phyloP scores from a whole-genome alignment of 805 yeast species.

The Soucietia sequanensis region DNA sequence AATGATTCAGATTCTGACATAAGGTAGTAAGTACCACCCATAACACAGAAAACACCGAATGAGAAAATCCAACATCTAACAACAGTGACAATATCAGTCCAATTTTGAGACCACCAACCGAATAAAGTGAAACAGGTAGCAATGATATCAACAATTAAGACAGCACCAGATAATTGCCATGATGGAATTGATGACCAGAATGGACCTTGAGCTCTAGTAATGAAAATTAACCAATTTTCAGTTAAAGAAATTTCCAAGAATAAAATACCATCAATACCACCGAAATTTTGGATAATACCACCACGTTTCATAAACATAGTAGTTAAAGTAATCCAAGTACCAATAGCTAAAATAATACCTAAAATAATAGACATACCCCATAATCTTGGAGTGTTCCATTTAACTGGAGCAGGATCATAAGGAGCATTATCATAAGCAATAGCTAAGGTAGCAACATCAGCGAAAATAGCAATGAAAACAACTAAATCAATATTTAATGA shows the following conservation, averaged over 20 bases:
- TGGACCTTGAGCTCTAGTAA: conserved; percentile 96
- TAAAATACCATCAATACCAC: conserved; percentile 89
- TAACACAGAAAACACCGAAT: conserved; percentile 93
- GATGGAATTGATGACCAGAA: conserved; percentile 97
- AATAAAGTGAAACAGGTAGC: conserved; percentile 90
- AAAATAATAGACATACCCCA: conserved; percentile 94
- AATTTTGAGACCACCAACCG: conserved; percentile 98
- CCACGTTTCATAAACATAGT: conserved; percentile 88
- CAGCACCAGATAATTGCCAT: conserved; percentile 96
- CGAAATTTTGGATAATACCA: conserved; percentile 95
- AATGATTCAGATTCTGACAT: conserved; percentile 80
- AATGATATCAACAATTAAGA: conserved; percentile 80
- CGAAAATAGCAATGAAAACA: conserved; percentile 96
- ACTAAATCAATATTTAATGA: conserved; percentile 86
- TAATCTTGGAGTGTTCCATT: conserved; percentile 95
- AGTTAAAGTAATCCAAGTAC: conserved; percentile 93
- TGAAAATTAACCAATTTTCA: conserved; percentile 96
- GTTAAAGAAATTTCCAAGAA: conserved; percentile 93
- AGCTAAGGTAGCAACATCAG: conserved; percentile 96
- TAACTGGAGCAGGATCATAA: conserved; percentile 86
- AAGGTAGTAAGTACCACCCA: conserved; percentile 95
- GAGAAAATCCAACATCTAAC: conserved; percentile 95
- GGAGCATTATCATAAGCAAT: conserved; percentile 98
- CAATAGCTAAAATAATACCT: conserved; percentile 84
- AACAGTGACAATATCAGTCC: conserved; percentile 94